Evolutionary conservation across 148 eudicot genomes (phyloP).

Genomic region (Nepenthes mirabilis): DNA sequence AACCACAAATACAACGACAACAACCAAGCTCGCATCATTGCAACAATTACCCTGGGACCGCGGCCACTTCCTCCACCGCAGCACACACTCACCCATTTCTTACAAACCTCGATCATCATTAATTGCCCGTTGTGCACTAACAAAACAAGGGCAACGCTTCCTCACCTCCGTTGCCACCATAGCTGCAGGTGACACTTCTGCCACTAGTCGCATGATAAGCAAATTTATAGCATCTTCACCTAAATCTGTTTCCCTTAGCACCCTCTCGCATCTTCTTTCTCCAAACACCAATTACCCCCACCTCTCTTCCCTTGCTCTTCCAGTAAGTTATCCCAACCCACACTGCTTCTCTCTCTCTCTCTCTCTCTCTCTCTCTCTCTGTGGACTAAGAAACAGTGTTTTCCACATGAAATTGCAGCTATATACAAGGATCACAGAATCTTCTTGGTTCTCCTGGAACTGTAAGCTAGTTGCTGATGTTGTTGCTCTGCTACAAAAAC

Average conservation of each 20-base stretch:
- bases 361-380: not conserved
- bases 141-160: conserved; percentile 56
- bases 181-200: conserved; percentile 19
- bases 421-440: conserved; percentile 39
- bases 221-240: conserved; percentile 58
- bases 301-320: conserved; percentile 44
- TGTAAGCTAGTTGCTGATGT: conserved; percentile 60
- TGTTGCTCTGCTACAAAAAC: conserved; percentile 37
- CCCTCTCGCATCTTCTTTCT: conserved; percentile 64
- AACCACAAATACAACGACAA: no score
- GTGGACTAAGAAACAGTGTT: not conserved
- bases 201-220: conserved; percentile 29
- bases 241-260: conserved; percentile 44
- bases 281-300: conserved; percentile 28
- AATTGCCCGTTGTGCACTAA: conserved; percentile 17
- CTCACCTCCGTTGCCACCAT: conserved; percentile 33
- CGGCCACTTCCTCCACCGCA: no score
- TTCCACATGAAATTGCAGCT: conserved; percentile 32
- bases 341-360: not conserved
- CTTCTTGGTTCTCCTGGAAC: conserved; percentile 79
- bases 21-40: no score
- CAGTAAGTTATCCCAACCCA: conserved; percentile 33
- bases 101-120: conserved; percentile 1
- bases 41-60: no score
- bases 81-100: no score